A percentile compares a stretch with the other conserved stretches of the same genome.
phyloP scores from a whole-genome alignment of 2,329 filamentous ascomycete species.

The Fusarium pseudocircinatum region DNA sequence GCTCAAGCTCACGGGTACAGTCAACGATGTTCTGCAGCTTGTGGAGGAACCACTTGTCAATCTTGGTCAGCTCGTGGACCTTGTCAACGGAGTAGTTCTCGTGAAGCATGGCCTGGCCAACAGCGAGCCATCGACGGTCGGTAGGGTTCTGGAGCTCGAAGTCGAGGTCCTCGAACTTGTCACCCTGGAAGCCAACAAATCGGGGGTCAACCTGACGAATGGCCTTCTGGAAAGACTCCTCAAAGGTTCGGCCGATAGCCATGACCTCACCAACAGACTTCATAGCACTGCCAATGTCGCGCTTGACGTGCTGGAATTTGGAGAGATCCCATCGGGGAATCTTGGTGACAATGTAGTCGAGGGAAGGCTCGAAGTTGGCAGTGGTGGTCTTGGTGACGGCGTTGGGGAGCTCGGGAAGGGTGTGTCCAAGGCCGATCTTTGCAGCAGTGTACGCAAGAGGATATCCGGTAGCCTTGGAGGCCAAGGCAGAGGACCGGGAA shows the following conservation, averaged over 20 bases:
- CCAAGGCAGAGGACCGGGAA: conserved; percentile 94
- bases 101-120: conserved; percentile 97
- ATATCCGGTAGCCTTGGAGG: conserved; percentile 98
- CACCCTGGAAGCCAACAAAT: conserved; percentile 93
- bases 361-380: conserved; percentile 96
- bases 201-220: conserved; percentile 95
- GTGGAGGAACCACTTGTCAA: conserved; percentile 99
- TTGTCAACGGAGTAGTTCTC: conserved; percentile 93
- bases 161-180: conserved; percentile 93
- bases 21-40: conserved; percentile 98
- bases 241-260: conserved; percentile 98
- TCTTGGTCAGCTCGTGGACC: conserved; percentile 94
- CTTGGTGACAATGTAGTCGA: conserved; percentile 99
- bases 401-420: conserved; percentile 93
- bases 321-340: conserved; percentile 98
- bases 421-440: conserved; percentile 97
- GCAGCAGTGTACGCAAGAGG: conserved; percentile 96
- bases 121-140: conserved; percentile 95
- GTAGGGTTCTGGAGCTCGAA: conserved; percentile 90
- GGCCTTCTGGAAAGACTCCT: conserved; percentile 99
- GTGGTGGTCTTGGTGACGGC: conserved; percentile 98
- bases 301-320: conserved; percentile 99
- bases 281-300: conserved; percentile 97
- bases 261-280: conserved; percentile 99
- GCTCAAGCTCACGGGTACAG: conserved; percentile 85